Evolutionary conservation across 805 yeast genomes (phyloP), one percentile per base, ranked within the genome.

Genomic region (Henningerozyma blattae): DNA sequence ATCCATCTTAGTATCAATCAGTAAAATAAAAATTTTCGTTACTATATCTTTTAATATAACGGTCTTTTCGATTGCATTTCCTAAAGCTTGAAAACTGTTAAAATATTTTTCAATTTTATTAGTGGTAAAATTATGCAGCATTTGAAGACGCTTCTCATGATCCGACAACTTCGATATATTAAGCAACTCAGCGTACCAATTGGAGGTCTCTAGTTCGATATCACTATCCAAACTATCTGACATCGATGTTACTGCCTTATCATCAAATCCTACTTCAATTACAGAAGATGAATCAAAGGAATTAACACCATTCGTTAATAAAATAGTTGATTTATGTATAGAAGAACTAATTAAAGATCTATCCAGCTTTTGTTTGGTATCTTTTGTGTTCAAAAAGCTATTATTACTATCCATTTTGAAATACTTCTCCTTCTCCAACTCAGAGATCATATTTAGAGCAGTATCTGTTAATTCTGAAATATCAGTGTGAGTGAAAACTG

Each of bases 401-500:
- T n/a, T n/a, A n/a, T n/a, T n/a, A n/a, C n/a, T n/a, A n/a, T n/a
- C n/a, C n/a, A n/a, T n/a, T n/a, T n/a, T n/a, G n/a, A n/a, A n/a
- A n/a, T n/a, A n/a, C n/a, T n/a, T n/a, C n/a, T n/a, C n/a, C n/a
- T n/a, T n/a, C n/a, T 54, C 49, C 15, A 55, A 34, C 32, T 52
- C 46, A 34, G 46, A 40, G n/a, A 55, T 32, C 2, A 56, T 42
- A 15, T 45, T 38, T 17, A 51, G 41, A 2, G 51, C 67, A 33
- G 75, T 59, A 54, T 91, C 98, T 51, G 86, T 80, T 46, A 91
- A 65, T 43, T 75, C 77, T 30, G 91, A 79, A 33, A 89, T 80
- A 47, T 83, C 89, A 42, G 81, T 79, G 41, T 93, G 73, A 50
- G 91, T 94, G 61, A 91, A 91, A 10, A 89, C 93, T 0, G 98